Evolutionary conservation across 331 rosid genomes (phyloP).

Genomic region (Acacia pycnantha): DNA sequence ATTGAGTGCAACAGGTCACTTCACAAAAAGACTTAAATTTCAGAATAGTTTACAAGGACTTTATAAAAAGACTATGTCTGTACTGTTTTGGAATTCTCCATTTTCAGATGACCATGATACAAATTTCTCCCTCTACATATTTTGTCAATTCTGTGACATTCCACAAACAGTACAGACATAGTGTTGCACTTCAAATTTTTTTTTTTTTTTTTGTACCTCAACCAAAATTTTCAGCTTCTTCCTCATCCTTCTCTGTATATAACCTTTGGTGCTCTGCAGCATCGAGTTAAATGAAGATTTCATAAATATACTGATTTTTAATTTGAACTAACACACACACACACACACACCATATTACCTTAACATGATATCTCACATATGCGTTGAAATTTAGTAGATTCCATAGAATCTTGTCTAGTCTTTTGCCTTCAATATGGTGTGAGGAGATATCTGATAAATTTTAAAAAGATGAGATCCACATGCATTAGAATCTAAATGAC

Average conservation of each 20-base stretch:
- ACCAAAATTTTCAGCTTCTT: slow-evolving; percentile 66
- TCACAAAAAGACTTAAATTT: background rate
- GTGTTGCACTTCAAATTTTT: background rate
- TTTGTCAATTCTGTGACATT: background rate
- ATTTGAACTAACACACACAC: background rate
- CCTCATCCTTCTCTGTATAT: slow-evolving; percentile 87
- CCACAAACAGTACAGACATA: too few species aligned
- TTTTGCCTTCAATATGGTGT: slow-evolving; percentile 61
- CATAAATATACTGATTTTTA: slow-evolving; percentile 8
- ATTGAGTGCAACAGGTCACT: background rate
- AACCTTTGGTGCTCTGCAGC: slow-evolving; percentile 79
- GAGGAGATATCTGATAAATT: slow-evolving; percentile 57
- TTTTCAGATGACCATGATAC: background rate
- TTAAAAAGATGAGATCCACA: slow-evolving; percentile 9
- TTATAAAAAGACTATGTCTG: too few species aligned
- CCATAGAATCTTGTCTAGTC: slow-evolving; percentile 82
- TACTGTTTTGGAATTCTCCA: too few species aligned
- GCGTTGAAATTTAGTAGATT: slow-evolving; percentile 77
- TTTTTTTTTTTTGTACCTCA: slow-evolving; percentile 41
- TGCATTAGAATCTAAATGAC: background rate
- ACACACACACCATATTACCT: slow-evolving; percentile 44
- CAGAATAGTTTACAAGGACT: background rate
- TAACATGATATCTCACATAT: slow-evolving; percentile 71
- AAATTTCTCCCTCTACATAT: too few species aligned
- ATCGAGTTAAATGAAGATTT: slow-evolving; percentile 19